phyloP scores from a whole-genome alignment of 208 protist genomes.

The Tritrichomonas foetus region DNA sequence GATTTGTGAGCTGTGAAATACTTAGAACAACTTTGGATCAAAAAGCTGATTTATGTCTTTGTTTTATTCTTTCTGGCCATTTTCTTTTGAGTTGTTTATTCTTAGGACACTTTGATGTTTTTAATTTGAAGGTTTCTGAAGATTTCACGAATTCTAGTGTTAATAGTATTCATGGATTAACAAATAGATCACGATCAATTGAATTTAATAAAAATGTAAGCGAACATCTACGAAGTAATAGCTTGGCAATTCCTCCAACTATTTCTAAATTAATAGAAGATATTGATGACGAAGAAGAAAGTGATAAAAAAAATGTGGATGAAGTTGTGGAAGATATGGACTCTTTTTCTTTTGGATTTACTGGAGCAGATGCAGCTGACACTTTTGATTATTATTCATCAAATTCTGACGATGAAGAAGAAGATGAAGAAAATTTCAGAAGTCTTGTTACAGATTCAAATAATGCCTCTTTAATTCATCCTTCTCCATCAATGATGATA shows the following conservation, averaged over 20 bases:
- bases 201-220: no score
- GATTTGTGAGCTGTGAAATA: neutral
- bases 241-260: neutral
- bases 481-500: neutral
- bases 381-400: neutral
- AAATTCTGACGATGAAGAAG: neutral
- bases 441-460: neutral
- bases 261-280: neutral
- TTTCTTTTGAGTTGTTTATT: no score
- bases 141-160: neutral
- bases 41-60: neutral
- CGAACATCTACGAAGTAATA: no score
- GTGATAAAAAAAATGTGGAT: neutral
- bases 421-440: neutral
- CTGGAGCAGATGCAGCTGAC: neutral
- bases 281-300: neutral
- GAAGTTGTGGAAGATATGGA: neutral
- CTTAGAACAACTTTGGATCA: neutral
- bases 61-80: neutral
- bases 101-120: neutral
- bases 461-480: neutral
- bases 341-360: neutral
- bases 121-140: neutral
- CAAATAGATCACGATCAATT: neutral
- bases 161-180: neutral